Evolutionary conservation across 306 rosid species (phyloP).

Genomic region (cucumber (Cucumis sativus)): DNA sequence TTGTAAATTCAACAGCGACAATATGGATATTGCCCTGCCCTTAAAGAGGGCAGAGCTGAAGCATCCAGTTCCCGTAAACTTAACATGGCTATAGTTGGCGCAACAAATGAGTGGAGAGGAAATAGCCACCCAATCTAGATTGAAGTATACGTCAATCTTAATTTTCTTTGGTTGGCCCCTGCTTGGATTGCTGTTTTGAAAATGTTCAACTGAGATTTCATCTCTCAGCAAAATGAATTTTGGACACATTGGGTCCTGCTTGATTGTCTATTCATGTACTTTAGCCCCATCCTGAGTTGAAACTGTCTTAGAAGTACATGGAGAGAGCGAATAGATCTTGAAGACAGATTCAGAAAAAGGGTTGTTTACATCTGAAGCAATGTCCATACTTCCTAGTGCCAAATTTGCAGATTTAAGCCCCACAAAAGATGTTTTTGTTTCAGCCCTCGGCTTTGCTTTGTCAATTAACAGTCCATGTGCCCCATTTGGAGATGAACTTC

Average conservation of each 20-base stretch:
- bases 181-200: background rate
- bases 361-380: background rate
- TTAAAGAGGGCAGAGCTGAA: background rate
- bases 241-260: background rate
- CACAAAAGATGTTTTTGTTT: slow-evolving; percentile 67
- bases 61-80: background rate
- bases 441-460: slow-evolving; percentile 71
- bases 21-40: background rate
- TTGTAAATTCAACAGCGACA: background rate
- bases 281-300: background rate
- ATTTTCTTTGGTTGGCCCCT: background rate
- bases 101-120: background rate
- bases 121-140: background rate
- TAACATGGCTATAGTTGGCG: background rate
- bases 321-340: background rate
- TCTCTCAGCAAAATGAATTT: background rate
- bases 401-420: slow-evolving; percentile 30
- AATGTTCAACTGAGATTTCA: background rate
- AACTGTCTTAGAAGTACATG: background rate
- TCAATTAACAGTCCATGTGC: slow-evolving; percentile 56
- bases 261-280: background rate
- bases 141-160: too few species aligned
- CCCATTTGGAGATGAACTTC: slow-evolving; percentile 68
- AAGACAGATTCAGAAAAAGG: background rate
- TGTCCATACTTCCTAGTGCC: slow-evolving; percentile 15